A percentile compares a stretch with the other conserved stretches of the same genome.
These are phyloP conservation scores for Collybiopsis luxurians DNA, from an alignment of 768 basidiomycete species.

Conservation along the genomic window DNA sequence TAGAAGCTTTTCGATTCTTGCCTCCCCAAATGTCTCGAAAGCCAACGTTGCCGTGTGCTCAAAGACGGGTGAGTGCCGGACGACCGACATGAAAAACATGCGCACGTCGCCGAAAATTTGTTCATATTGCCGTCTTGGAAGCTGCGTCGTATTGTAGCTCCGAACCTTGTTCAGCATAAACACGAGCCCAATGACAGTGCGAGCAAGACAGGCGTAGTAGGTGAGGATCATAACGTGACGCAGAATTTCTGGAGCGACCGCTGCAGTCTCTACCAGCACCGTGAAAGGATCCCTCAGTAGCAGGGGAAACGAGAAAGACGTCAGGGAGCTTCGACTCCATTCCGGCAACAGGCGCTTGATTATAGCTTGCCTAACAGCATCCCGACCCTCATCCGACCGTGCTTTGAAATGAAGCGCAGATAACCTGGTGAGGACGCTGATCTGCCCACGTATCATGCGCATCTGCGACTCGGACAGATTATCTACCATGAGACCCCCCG, in stretches of 20 bases:
- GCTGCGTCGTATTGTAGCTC: conserved; percentile 45
- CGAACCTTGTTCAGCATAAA: conserved; percentile 75
- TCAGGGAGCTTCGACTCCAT: conserved; percentile 85
- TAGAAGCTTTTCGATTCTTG: conserved; percentile 79
- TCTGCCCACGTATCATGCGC: conserved; percentile 73
- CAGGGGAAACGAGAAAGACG: conserved; percentile 80
- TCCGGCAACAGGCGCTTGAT: conserved; percentile 89
- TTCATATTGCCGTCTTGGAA: conserved; percentile 50
- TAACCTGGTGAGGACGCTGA: conserved; percentile 66
- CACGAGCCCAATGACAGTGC: conserved; percentile 83
- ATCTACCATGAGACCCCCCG: conserved; percentile 60
- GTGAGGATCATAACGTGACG: conserved; percentile 84
- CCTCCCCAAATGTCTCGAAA: conserved; percentile 79
- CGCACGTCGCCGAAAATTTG: conserved; percentile 81
- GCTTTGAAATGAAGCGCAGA: conserved; percentile 67
- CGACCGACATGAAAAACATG: conserved; percentile 89
- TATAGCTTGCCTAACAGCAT: conserved; percentile 78
- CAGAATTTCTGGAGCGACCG: conserved; percentile 86
- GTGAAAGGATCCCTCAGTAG: conserved; percentile 90
- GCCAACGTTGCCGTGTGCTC: conserved; percentile 81
- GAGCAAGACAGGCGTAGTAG: conserved; percentile 88
- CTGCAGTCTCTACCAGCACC: conserved; percentile 85
- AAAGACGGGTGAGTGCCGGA: conserved; percentile 84
- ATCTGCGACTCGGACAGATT: conserved; percentile 74
- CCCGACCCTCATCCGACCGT: conserved; percentile 70